Conservation (phyloP, 1,139 yeast species). For the Blastobotrys petasosporus region DNA sequence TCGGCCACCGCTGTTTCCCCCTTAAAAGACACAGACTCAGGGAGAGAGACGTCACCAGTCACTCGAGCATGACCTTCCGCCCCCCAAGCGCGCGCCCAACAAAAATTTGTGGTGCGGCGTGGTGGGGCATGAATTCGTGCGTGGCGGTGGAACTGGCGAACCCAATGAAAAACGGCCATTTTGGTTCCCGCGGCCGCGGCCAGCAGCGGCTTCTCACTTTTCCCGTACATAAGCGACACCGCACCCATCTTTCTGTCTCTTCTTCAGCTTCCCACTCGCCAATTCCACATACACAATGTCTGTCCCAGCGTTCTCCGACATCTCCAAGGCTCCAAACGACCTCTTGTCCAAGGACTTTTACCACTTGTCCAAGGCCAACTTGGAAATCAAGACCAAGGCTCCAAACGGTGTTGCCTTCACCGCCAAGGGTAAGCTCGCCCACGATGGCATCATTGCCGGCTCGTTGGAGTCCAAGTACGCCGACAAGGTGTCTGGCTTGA, state of each 20-base stretch:
- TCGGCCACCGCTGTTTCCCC: no score
- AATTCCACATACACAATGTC: conserved; percentile 24
- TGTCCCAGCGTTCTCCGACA: conserved; percentile 52
- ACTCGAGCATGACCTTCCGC: no score
- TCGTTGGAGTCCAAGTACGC: conserved; percentile 87
- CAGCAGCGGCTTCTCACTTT: neutral
- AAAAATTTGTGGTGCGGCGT: neutral
- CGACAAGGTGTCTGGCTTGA: conserved; percentile 89
- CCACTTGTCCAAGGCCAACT: conserved; percentile 81
- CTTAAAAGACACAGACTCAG: no score
- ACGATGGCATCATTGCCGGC: conserved; percentile 77
- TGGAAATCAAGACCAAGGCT: conserved; percentile 88
- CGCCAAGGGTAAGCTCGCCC: conserved; percentile 84
- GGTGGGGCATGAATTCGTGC: neutral
- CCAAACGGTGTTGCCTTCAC: conserved; percentile 96
- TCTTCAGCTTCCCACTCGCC: neutral
- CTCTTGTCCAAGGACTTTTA: conserved; percentile 87
- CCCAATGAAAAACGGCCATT: no score
- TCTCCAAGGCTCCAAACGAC: conserved; percentile 85
- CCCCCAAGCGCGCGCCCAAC: neutral
- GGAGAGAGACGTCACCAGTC: no score
- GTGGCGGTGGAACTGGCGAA: neutral
- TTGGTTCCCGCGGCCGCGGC: neutral
- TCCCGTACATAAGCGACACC: neutral
- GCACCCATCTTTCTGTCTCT: neutral